Evolutionary conservation across 2,329 filamentous ascomycete genomes (phyloP), one percentile per base, ranked within the genome.

Genomic region (Diaporthe vaccinii): DNA sequence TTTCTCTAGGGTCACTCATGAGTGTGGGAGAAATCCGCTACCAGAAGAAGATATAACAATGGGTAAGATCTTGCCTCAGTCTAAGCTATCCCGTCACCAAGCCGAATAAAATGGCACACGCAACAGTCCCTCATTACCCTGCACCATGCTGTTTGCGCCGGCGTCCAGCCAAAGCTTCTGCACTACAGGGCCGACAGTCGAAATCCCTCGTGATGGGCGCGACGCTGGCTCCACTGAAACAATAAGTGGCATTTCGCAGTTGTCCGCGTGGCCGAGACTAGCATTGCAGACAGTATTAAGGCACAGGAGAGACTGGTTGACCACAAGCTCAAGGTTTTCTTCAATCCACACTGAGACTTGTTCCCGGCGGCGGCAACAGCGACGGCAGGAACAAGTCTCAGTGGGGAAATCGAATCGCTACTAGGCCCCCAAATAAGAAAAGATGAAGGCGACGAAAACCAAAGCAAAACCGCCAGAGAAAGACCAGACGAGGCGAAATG

Each of bases 401-500:
- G 44, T 36, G 44, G 44, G 31, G 34, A n/a, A 49, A 34, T 15
- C 4, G n/a, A 69, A 20, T 69, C 39, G 49, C 46, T 28, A 58
- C 39, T 34, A 20, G 15, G n/a, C 53, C 55, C 51, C 28, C 25
- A 57, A 31, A 41, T n/a, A 57, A 76, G 46, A 36, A 59, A 59
- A 51, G 44, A 44, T 7, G 10, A 53, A 17, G 8, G 5, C 22
- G 20, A 51, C 31, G 31, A 53, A 25, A 58, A 67, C 41, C 20
- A 28, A n/a, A 36, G 44, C 44, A 51, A 67, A 51, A 67, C 62
- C 44, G 31, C 44, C 62, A 34, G n/a, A 31, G 44, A 36, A 53
- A 69, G 49, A 69, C 65, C 49, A 69, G 65, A 69, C 49, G 49
- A 69, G 49, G 34, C 65, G 34, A 41, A 9, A 55, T 31, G 65